Evolutionary conservation across 1,284 basidiomycete genomes (phyloP).

Genomic region (Cutaneotrichosporon sp.): DNA sequence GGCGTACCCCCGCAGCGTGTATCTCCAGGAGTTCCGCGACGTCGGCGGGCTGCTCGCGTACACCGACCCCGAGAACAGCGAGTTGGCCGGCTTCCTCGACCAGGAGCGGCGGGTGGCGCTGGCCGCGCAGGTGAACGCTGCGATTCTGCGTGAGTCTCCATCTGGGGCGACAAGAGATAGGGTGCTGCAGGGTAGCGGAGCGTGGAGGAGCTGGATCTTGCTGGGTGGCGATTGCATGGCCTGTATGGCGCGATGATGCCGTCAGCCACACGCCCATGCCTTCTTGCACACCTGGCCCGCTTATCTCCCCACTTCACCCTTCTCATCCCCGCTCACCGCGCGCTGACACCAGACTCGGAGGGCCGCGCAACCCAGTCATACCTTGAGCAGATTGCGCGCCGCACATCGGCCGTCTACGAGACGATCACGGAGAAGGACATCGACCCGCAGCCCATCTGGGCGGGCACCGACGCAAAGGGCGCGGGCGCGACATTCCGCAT

Average conservation of each 20-base stretch:
- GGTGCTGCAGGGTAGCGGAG: too few species aligned
- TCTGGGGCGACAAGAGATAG: too few species aligned
- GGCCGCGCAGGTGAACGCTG: conserved; percentile 50
- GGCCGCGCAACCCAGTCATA: conserved; percentile 30
- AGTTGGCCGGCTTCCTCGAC: conserved; percentile 48
- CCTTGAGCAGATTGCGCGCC: conserved; percentile 36
- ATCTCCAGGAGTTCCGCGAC: conserved; percentile 51
- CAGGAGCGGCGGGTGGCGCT: conserved; percentile 46
- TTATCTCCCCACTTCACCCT: background rate
- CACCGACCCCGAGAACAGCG: conserved; percentile 49
- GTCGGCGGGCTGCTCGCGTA: conserved; percentile 52
- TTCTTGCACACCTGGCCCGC: background rate
- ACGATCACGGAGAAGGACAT: conserved; percentile 33
- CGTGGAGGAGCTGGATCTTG: background rate
- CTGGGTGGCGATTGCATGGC: background rate
- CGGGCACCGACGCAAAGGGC: conserved; percentile 22
- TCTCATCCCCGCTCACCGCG: background rate
- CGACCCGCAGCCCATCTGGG: conserved; percentile 40
- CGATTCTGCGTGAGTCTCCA: conserved; percentile 53
- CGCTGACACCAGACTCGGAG: conserved; percentile 30
- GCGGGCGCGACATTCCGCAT: conserved; percentile 20
- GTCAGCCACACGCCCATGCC: background rate
- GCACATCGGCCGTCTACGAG: conserved; percentile 34
- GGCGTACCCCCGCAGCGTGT: conserved; percentile 41
- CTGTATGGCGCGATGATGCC: background rate